These are phyloP conservation scores for Smallanthus sonchifolius DNA, from an alignment of 129 eudicot species.

Conservation along the genomic window DNA sequence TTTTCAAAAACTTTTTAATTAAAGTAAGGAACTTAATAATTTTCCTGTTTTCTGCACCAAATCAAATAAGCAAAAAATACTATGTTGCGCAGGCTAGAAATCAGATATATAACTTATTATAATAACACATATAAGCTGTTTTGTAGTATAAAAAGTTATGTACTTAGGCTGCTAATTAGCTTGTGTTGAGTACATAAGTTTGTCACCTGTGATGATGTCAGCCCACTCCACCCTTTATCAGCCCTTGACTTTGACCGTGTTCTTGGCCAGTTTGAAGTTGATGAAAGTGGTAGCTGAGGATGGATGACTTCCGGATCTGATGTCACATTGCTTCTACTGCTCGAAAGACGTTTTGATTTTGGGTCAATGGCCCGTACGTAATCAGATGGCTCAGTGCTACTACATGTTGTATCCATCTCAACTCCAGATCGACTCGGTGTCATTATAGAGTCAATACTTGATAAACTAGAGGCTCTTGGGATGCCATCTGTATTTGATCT, in stretches of 20 bases:
- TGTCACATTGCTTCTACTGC: conserved; percentile 57
- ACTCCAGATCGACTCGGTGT: conserved; percentile 68
- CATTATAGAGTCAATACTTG: conserved; percentile 97
- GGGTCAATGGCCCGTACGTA: conserved; percentile 85
- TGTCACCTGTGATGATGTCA: conserved; percentile 40
- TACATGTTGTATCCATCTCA: conserved; percentile 71
- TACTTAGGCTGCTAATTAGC: neutral
- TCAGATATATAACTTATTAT: neutral
- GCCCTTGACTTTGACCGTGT: conserved; percentile 86
- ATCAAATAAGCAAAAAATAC: neutral
- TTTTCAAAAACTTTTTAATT: neutral
- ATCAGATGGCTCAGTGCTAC: conserved; percentile 95
- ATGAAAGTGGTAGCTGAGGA: conserved; percentile 66
- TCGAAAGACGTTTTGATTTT: conserved; percentile 76
- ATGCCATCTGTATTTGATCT: conserved; percentile 71
- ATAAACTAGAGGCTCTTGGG: conserved; percentile 92
- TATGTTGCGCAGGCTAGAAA: neutral
- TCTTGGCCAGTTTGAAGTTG: conserved; percentile 92
- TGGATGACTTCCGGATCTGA: conserved; percentile 91
- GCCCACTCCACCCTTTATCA: conserved; percentile 83
- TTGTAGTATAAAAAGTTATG: neutral
- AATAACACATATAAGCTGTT: neutral
- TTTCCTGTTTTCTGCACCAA: neutral
- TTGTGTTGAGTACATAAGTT: neutral
- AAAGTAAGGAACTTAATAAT: neutral